Percentiles rank a stretch among this genome's conserved stretches.
Evolutionary conservation across 169 alveolate genomes (phyloP).

Genomic region (Amoebophrya sp.): DNA sequence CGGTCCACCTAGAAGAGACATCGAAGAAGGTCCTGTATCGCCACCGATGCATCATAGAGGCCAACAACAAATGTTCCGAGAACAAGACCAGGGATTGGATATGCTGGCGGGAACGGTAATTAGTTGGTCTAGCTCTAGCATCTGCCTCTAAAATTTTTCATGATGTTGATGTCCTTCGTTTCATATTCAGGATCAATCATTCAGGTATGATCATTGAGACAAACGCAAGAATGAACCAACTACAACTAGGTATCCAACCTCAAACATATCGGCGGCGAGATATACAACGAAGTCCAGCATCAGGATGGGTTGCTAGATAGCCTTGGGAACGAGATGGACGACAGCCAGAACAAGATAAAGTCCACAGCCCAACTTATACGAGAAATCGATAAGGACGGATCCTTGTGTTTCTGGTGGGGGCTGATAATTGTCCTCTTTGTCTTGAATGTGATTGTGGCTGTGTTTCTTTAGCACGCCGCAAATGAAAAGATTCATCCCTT

Average conservation of each 20-base stretch:
- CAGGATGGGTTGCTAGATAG: not conserved
- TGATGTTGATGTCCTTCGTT: not conserved
- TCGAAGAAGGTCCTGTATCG: not conserved
- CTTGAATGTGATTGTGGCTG: not conserved
- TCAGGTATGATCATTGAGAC: too few relatives aligned
- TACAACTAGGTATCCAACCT: not conserved
- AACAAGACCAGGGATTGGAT: not conserved
- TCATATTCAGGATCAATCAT: not conserved
- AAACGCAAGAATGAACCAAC: too few relatives aligned
- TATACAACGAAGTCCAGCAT: not conserved
- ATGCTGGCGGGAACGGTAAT: not conserved
- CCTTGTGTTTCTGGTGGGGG: constrained; percentile 6
- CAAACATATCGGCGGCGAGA: not conserved
- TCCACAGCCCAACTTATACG: not conserved
- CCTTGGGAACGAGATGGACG: not conserved
- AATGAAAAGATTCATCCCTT: too few relatives aligned
- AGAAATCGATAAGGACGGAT: not conserved
- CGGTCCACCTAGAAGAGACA: too few relatives aligned
- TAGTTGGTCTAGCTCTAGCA: too few relatives aligned
- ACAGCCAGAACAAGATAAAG: not conserved
- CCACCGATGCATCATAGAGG: not conserved
- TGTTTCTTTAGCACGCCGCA: not conserved
- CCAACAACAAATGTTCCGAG: not conserved
- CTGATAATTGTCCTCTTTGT: not conserved
- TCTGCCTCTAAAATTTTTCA: too few relatives aligned